These are phyloP conservation scores for Kluyveromyces wickerhamii DNA, from an alignment of 805 yeast genomes.

Conservation along the genomic window DNA sequence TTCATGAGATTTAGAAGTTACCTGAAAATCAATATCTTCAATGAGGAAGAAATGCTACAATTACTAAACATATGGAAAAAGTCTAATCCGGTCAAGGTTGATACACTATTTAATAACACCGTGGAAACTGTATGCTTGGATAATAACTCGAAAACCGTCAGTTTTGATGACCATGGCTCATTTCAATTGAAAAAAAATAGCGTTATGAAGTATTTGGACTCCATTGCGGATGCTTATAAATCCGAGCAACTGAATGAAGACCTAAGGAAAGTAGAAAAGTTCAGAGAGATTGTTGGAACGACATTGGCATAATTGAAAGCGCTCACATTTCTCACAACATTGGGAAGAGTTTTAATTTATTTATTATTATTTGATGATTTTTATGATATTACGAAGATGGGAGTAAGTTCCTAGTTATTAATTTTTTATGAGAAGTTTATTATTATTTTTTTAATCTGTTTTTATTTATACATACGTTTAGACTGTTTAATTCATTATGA, in stretches of 20 bases:
- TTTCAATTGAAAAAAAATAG: slow-evolving; percentile 15
- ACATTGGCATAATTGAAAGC: background rate
- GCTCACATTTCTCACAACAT: too few species aligned
- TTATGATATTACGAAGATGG: background rate
- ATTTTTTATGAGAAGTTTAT: too few species aligned
- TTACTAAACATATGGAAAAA: slow-evolving; percentile 20
- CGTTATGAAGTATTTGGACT: slow-evolving; percentile 9
- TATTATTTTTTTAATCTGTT: too few species aligned
- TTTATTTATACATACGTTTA: too few species aligned
- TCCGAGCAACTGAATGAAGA: slow-evolving; percentile 12
- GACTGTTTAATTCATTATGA: too few species aligned
- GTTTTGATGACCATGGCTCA: slow-evolving; percentile 13
- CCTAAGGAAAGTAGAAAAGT: slow-evolving; percentile 13
- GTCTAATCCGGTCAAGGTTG: slow-evolving; percentile 15
- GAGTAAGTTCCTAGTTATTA: too few species aligned
- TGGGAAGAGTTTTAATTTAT: background rate
- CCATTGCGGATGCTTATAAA: slow-evolving; percentile 10
- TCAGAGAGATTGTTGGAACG: slow-evolving; percentile 7
- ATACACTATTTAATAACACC: slow-evolving; percentile 24
- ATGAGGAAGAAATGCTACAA: slow-evolving; percentile 13
- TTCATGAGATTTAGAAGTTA: slow-evolving; percentile 23
- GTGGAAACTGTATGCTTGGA: slow-evolving; percentile 25
- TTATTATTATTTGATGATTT: slow-evolving; percentile 1
- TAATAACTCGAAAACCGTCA: slow-evolving; percentile 13
- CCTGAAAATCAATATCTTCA: slow-evolving; percentile 17